Evolutionary conservation across 257 asterid species (phyloP).

Genomic region (Nicotiana obtusifolia): DNA sequence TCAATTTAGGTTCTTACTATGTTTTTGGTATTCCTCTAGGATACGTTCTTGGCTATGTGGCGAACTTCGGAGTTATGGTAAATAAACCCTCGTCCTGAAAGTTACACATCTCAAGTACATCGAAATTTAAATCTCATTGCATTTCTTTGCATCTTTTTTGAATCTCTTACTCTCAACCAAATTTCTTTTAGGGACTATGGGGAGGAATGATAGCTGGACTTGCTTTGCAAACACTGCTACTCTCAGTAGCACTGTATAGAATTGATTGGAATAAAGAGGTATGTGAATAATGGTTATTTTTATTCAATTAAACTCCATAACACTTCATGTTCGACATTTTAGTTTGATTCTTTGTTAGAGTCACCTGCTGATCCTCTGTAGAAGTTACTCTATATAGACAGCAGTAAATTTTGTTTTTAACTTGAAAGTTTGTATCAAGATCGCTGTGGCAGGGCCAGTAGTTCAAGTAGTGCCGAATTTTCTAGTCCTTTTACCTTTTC

Average conservation of each 20-base stretch:
- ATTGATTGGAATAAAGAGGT: slow-evolving; percentile 76
- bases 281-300: background rate
- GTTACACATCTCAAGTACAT: background rate
- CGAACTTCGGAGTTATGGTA: slow-evolving; percentile 53
- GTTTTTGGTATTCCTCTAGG: slow-evolving; percentile 67
- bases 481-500: background rate
- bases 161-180: background rate
- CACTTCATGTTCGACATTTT: background rate
- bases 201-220: slow-evolving; percentile 74
- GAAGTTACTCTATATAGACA: background rate
- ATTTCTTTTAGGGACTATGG: slow-evolving; percentile 58
- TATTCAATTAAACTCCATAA: background rate
- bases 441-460: no score
- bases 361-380: background rate
- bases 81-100: background rate
- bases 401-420: background rate
- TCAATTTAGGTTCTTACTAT: slow-evolving; percentile 68
- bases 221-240: slow-evolving; percentile 56
- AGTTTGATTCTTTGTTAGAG: background rate
- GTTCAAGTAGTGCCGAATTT: background rate
- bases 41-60: slow-evolving; percentile 55
- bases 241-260: slow-evolving; percentile 39
- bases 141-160: no score
- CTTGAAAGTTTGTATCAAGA: background rate
- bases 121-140: background rate